phyloP scores from a whole-genome alignment of 2,329 filamentous ascomycete genomes.

The Triangularia verruculosa region DNA sequence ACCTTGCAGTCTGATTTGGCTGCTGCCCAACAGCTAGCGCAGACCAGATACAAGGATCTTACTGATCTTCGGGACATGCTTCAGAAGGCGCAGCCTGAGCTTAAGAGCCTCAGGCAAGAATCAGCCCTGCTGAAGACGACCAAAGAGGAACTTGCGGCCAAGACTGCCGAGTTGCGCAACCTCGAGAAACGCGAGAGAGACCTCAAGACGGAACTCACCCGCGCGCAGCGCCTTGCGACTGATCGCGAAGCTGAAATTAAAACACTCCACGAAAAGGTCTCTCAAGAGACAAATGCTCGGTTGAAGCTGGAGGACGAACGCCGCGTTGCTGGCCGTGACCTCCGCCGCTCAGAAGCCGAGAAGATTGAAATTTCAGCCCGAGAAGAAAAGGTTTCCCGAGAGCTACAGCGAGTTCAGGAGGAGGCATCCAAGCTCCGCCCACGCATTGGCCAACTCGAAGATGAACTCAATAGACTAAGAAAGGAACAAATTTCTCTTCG shows the following conservation, averaged over 20 bases:
- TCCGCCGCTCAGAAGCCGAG: slow-evolving; percentile 73
- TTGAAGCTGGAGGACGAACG: slow-evolving; percentile 76
- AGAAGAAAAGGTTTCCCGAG: slow-evolving; percentile 67
- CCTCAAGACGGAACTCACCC: slow-evolving; percentile 68
- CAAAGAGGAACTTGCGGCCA: slow-evolving; percentile 68
- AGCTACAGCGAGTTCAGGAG: slow-evolving; percentile 69
- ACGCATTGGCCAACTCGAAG: slow-evolving; percentile 65
- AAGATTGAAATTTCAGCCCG: slow-evolving; percentile 73
- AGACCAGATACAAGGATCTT: slow-evolving; percentile 83
- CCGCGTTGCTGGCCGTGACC: slow-evolving; percentile 69
- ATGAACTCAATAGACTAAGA: slow-evolving; percentile 64
- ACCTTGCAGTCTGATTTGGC: slow-evolving; percentile 78
- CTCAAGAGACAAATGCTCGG: slow-evolving; percentile 68
- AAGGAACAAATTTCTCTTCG: slow-evolving; percentile 65
- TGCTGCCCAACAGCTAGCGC: slow-evolving; percentile 81
- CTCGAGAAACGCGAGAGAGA: slow-evolving; percentile 82
- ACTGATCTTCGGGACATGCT: slow-evolving; percentile 75
- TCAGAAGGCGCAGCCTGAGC: slow-evolving; percentile 81
- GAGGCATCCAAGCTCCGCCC: slow-evolving; percentile 67
- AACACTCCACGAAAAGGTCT: slow-evolving; percentile 72
- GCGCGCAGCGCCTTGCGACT: slow-evolving; percentile 64
- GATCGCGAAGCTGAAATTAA: slow-evolving; percentile 79
- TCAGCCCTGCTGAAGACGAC: slow-evolving; percentile 68
- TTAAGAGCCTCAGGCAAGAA: slow-evolving; percentile 75
- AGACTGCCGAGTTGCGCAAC: slow-evolving; percentile 61